Conservation (phyloP, 768 basidiomycete genomes). For the Dacryopinax spathularia region DNA sequence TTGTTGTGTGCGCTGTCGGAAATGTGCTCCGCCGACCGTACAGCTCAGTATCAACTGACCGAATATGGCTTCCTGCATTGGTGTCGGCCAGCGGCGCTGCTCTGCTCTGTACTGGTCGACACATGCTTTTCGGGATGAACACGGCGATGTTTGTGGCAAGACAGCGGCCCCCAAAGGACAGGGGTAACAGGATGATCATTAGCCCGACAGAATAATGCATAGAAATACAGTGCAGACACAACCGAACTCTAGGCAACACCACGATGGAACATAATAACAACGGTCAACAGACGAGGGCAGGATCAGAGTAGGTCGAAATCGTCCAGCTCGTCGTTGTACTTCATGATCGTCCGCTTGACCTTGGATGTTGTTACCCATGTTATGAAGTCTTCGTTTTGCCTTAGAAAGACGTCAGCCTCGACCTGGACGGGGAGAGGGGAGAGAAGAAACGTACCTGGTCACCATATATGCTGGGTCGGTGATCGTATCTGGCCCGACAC, state of each 20-base stretch:
- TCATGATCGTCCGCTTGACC: conserved; percentile 87
- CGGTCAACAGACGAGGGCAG: not conserved
- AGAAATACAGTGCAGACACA: not conserved
- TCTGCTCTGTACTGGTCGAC: too few species aligned
- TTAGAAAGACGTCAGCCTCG: conserved; percentile 19
- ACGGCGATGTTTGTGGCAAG: not conserved
- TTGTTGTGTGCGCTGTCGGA: too few species aligned
- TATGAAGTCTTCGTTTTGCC: conserved; percentile 98
- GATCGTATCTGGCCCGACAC: conserved; percentile 89
- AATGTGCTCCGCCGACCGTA: too few species aligned
- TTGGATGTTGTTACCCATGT: conserved; percentile 99
- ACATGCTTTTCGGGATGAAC: too few species aligned
- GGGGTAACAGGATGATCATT: not conserved
- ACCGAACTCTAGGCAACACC: not conserved
- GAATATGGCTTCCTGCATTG: too few species aligned
- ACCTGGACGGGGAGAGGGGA: conserved; percentile 5
- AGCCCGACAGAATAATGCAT: not conserved
- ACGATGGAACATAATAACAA: not conserved
- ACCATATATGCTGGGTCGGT: conserved; percentile 95
- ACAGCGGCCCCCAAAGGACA: not conserved
- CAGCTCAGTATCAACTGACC: too few species aligned
- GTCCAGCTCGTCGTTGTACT: conserved; percentile 96
- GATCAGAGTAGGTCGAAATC: conserved; percentile 75
- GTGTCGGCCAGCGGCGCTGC: too few species aligned
- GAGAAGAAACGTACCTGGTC: conserved; percentile 42